A percentile compares a stretch with the other conserved stretches of the same genome.
Evolutionary conservation across 495 filamentous ascomycete genomes (phyloP).

Genomic region (Neurospora hispaniola): DNA sequence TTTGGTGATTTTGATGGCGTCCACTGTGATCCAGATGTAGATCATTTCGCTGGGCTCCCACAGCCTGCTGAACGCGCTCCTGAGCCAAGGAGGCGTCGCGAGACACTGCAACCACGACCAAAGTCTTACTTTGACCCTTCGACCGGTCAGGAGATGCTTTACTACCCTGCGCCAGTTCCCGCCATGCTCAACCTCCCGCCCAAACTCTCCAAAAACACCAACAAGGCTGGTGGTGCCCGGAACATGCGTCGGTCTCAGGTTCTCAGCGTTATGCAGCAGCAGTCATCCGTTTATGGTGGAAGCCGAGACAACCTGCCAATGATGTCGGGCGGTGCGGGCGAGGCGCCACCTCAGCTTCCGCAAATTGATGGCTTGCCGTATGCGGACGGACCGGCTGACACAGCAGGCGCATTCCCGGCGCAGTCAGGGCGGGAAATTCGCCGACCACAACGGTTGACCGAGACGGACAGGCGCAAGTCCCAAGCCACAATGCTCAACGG

Average conservation of each 20-base stretch:
- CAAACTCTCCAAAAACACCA: slow-evolving; percentile 65
- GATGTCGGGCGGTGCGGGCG: slow-evolving; percentile 3
- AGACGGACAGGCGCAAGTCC: slow-evolving; percentile 28
- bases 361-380: slow-evolving; percentile 9
- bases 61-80: slow-evolving; percentile 5
- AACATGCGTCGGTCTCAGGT: slow-evolving; percentile 61
- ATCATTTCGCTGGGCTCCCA: slow-evolving; percentile 18
- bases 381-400: slow-evolving; percentile 18
- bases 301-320: slow-evolving; percentile 11
- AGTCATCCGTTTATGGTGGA: slow-evolving; percentile 11
- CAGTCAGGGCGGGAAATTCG: slow-evolving; percentile 17
- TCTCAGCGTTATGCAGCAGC: slow-evolving; percentile 34
- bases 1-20: slow-evolving; percentile 94
- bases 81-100: slow-evolving; percentile 4
- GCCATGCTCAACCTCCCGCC: slow-evolving; percentile 88
- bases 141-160: slow-evolving; percentile 71
- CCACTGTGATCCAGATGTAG: slow-evolving; percentile 54
- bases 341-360: slow-evolving; percentile 6
- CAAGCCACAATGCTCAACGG: slow-evolving; percentile 32
- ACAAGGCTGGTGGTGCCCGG: slow-evolving; percentile 44
- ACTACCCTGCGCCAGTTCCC: slow-evolving; percentile 90
- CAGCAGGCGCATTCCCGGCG: slow-evolving; percentile 23
- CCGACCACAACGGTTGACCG: slow-evolving; percentile 17
- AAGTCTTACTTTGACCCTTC: slow-evolving; percentile 53
- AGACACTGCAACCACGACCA: slow-evolving; percentile 26